phyloP scores from a whole-genome alignment of 2,329 filamentous ascomycete genomes.

The Ophiostoma himal-ulmi region DNA sequence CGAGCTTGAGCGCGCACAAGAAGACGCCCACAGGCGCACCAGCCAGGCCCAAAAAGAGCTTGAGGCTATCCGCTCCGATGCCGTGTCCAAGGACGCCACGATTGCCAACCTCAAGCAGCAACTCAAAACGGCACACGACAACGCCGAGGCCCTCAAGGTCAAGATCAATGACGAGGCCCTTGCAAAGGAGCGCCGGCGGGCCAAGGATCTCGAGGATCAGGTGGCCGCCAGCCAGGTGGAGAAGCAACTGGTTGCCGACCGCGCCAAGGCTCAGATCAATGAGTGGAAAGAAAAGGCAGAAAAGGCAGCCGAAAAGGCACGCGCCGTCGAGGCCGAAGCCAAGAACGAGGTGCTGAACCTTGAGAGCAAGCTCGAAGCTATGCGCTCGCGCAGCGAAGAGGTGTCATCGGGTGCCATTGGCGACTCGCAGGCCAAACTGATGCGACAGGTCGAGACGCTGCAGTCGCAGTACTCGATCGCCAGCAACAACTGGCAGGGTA shows the following conservation, averaged over 20 bases:
- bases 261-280: constrained; percentile 59
- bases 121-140: constrained; percentile 59
- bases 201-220: constrained; percentile 50
- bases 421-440: constrained; percentile 79
- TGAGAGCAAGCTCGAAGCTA: constrained; percentile 83
- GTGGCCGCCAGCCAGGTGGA: constrained; percentile 67
- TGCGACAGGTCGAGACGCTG: constrained; percentile 89
- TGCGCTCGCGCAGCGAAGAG: constrained; percentile 82
- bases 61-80: constrained; percentile 51
- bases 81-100: constrained; percentile 56
- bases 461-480: constrained; percentile 93
- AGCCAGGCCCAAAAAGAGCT: constrained; percentile 53
- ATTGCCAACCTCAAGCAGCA: constrained; percentile 66
- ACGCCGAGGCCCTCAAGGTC: constrained; percentile 60
- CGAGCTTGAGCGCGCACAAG: constrained; percentile 51
- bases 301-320: constrained; percentile 63
- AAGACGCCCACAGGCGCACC: constrained; percentile 49
- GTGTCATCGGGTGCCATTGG: constrained; percentile 74
- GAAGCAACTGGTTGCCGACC: constrained; percentile 65
- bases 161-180: constrained; percentile 63
- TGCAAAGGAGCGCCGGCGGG: constrained; percentile 54
- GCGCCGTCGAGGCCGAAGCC: constrained; percentile 66
- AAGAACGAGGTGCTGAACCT: constrained; percentile 70
- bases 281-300: constrained; percentile 69
- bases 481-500: constrained; percentile 95